Conservation (phyloP, 129 eudicot species). For the Saussurea involucrata region DNA sequence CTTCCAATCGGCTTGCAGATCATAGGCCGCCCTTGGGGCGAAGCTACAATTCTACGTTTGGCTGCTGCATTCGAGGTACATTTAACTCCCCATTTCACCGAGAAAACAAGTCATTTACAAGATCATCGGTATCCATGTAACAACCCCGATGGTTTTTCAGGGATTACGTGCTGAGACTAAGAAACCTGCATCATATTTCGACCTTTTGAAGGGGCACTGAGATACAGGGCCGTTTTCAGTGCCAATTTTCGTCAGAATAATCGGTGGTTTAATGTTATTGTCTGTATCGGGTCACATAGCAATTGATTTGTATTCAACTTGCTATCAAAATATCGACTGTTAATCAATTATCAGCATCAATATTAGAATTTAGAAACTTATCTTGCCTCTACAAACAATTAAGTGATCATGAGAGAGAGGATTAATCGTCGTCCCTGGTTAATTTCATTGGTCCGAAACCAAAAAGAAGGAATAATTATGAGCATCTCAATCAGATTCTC, state of each 20-base stretch:
- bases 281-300: too few relatives aligned
- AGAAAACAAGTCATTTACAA: not conserved
- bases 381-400: not conserved
- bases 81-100: not conserved
- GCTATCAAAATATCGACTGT: not conserved
- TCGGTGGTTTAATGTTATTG: too few relatives aligned
- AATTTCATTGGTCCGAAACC: too few relatives aligned
- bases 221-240: not conserved
- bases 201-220: slow-evolving; percentile 56
- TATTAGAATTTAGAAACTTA: not conserved
- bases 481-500: too few relatives aligned
- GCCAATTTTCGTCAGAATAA: too few relatives aligned
- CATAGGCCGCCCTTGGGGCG: slow-evolving; percentile 90
- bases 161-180: slow-evolving; percentile 47
- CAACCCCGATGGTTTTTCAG: slow-evolving; percentile 31
- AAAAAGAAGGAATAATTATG: too few relatives aligned
- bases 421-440: too few relatives aligned
- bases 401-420: not conserved
- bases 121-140: not conserved
- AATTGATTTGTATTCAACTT: slow-evolving; percentile 1
- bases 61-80: slow-evolving; percentile 82
- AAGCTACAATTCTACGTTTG: slow-evolving; percentile 76
- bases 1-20: slow-evolving; percentile 90
- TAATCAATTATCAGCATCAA: slow-evolving; percentile 4
- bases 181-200: slow-evolving; percentile 67